Evolutionary conservation across 768 basidiomycete species (phyloP), one percentile per base, ranked within the genome.

Genomic region (Xerocomus potaroensis): DNA sequence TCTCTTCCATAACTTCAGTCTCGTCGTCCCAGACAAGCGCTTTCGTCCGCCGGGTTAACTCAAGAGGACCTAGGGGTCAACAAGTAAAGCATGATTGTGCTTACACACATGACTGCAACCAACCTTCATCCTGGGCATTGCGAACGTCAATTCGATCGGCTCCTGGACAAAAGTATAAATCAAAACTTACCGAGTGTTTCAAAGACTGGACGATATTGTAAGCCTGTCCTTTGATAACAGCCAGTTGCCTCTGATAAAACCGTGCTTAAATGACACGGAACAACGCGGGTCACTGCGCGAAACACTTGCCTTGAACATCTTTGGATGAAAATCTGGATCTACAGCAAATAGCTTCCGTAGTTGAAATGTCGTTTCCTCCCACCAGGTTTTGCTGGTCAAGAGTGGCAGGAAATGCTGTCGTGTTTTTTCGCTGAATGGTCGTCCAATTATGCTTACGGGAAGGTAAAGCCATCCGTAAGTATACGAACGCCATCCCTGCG

Each of bases 181-280:
- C 30, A 40, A 22, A 9, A 73, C 83, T 63, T 60, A 89, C 88
- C 16, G 71, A 61, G 61, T 92, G 90, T 56, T 77, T 83, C 41
- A 92, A 68, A 2, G 87, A 91, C 62, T 92, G 86, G 2, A 93
- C 76, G 30, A 94, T 85, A 56, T 93, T 92, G 79, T 84, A 91
- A 33, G 87, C 91, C 62, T 94, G 91, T 11, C 90, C 91, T 69
- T 94, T 94, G 49, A 95, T 84, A 5, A 95, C 90, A n/a, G 90
- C 84, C 46, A 94, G 67, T 75, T 95, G 92, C 50, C 85, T 75
- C 85, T 88, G 59, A 22, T 40, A 10, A 38, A 26, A 22, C n/a
- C 23, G 24, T 31, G 43, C 27, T 56, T 8, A 40, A 39, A 46
- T 42, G 30, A 49, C n/a, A n/a, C n/a, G 29, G 21, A 41, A 49